These are phyloP conservation scores for Lactifluus piperatus DNA, from an alignment of 768 basidiomycete species.

Conservation along the genomic window DNA sequence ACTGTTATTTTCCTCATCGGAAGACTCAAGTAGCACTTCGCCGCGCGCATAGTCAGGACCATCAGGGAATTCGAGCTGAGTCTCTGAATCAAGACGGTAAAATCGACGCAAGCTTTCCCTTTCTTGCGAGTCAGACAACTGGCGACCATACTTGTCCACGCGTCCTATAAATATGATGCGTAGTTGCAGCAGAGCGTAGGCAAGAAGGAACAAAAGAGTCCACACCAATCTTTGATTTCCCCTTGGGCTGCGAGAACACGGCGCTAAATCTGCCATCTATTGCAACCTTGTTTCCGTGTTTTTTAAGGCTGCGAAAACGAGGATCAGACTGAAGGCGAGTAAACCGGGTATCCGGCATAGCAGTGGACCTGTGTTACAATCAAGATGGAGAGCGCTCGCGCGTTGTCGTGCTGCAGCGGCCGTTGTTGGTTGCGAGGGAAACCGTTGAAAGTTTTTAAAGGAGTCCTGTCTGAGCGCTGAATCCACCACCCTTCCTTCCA, in stretches of 20 bases:
- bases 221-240: slow-evolving; percentile 27
- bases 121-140: slow-evolving; percentile 57
- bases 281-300: slow-evolving; percentile 70
- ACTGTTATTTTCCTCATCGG: slow-evolving; percentile 53
- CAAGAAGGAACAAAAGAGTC: slow-evolving; percentile 13
- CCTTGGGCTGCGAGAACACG: slow-evolving; percentile 45
- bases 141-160: slow-evolving; percentile 88
- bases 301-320: slow-evolving; percentile 80
- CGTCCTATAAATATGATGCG: slow-evolving; percentile 26
- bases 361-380: neutral
- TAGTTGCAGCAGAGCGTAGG: neutral
- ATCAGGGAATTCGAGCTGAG: slow-evolving; percentile 29
- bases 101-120: slow-evolving; percentile 70
- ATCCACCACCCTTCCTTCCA: no score
- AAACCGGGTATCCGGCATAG: slow-evolving; percentile 64
- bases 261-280: slow-evolving; percentile 89
- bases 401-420: no score
- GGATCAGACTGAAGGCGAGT: slow-evolving; percentile 83
- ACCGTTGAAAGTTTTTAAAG: no score
- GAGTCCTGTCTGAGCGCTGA: no score
- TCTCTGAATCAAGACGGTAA: slow-evolving; percentile 59
- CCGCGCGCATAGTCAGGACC: slow-evolving; percentile 85
- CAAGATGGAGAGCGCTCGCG: no score
- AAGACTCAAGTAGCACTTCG: slow-evolving; percentile 79
- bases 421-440: no score